These are phyloP conservation scores for Sesbania bispinosa DNA, from an alignment of 306 rosid genomes.

Conservation along the genomic window DNA sequence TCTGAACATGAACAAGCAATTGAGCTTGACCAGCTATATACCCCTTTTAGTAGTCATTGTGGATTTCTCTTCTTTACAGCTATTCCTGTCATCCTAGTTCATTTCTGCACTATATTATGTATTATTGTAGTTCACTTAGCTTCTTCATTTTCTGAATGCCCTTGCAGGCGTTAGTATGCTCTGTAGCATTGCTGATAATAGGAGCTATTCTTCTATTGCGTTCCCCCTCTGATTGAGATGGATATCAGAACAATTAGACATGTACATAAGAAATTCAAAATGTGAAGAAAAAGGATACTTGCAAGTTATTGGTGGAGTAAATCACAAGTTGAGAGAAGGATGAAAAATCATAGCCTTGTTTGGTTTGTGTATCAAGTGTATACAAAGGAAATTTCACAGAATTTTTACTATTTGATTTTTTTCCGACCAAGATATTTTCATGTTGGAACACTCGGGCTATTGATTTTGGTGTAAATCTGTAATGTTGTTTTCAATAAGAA, in stretches of 20 bases:
- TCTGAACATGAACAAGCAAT: not conserved
- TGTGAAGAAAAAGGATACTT: not conserved
- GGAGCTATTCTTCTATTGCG: slow-evolving; percentile 39
- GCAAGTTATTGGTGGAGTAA: not conserved
- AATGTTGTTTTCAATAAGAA: not conserved
- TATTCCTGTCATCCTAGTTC: not conserved
- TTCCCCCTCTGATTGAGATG: slow-evolving; percentile 11
- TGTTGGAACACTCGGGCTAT: not conserved
- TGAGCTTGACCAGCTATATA: not conserved
- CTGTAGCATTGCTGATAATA: slow-evolving; percentile 45
- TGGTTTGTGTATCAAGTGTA: not conserved
- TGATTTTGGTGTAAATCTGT: not conserved
- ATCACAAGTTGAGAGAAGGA: not conserved
- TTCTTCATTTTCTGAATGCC: slow-evolving; percentile 8
- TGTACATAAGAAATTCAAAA: slow-evolving; percentile 11
- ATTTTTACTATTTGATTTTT: not conserved
- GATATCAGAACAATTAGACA: not conserved
- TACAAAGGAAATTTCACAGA: not conserved
- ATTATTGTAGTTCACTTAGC: not conserved
- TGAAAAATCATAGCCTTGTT: slow-evolving; percentile 8
- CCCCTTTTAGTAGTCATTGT: not conserved
- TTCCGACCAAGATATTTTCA: not conserved
- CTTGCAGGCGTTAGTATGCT: slow-evolving; percentile 72
- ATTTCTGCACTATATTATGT: not conserved
- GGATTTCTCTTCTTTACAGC: not conserved